Evolutionary conservation across 306 rosid species (phyloP), one percentile per base, ranked within the genome.

Genomic region (Citrullus mucosospermus): DNA sequence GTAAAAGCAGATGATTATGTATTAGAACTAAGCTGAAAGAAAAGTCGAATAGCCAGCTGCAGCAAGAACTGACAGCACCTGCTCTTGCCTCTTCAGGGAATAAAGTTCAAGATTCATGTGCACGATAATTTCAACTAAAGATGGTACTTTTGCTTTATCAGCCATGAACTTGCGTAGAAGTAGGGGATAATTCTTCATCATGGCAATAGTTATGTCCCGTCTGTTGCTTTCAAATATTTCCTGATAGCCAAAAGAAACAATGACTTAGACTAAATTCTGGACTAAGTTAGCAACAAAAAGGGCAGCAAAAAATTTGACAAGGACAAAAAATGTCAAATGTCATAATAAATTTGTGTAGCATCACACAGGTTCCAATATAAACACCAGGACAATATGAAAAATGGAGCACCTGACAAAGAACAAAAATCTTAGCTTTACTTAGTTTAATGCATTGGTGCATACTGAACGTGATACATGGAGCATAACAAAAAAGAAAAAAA

Each of bases 131-230:
- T 92, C 96, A 80, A 89, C 88, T 80, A 95, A 84, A 9, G 89
- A 87, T 75, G 96, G 83, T 25, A 92, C 85, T 92, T 95, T 92
- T 57, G 92, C 84, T 87, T 88, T 91, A 81, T 95, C 97, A 66
- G 98, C 90, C 86, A 95, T 88, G 86, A 87, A 95, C 86, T 95
- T 95, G 78, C 85, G 92, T 85, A 95, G 87, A 75, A 95, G 95
- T 75, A 81, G 82, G 18, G 98, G 96, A 87, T 90, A 92, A 79
- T 70, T 85, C 86, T 89, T 88, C 96, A 95, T 88, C 96, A 91
- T 86, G 84, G 90, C 93, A 85, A 89, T 82, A 77, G 96, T 92
- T 83, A 95, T 83, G 78, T 92, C 96, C 74, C 84, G 92, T 88
- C 81, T 94, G 81, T 92, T 92, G 80, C 84, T 89, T 83, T 89